A percentile compares a stretch with the other conserved stretches of the same genome.
These are phyloP conservation scores for Monilinia polystroma DNA, from an alignment of 2,329 filamentous ascomycete species.

Conservation along the genomic window DNA sequence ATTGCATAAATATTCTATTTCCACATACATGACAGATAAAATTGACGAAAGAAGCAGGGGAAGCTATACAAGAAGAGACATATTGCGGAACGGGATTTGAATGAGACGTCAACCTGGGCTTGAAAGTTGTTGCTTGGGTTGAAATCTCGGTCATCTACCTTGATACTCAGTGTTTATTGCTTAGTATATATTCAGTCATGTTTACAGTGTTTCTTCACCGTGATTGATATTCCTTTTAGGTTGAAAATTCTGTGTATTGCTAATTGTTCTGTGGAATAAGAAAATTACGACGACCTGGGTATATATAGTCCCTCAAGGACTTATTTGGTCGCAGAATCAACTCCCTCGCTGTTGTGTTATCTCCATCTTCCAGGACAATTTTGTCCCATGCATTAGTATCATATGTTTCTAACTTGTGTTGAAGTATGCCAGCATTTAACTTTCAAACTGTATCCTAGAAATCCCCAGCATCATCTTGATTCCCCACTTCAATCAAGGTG, in stretches of 20 bases:
- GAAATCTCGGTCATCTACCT: too few species aligned
- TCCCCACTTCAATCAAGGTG: constrained; percentile 3
- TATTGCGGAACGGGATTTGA: too few species aligned
- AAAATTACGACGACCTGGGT: background rate
- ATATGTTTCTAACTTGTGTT: too few species aligned
- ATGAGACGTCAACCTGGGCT: too few species aligned
- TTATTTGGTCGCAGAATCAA: background rate
- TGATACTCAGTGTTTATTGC: too few species aligned
- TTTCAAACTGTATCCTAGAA: background rate
- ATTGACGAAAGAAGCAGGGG: too few species aligned
- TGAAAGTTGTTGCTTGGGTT: too few species aligned
- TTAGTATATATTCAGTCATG: too few species aligned
- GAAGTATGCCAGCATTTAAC: constrained; percentile 9
- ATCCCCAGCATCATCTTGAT: background rate
- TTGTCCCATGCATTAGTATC: background rate
- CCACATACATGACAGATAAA: too few species aligned
- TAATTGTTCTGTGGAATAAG: background rate
- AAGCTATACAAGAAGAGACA: too few species aligned
- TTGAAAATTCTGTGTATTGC: background rate
- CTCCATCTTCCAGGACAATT: background rate
- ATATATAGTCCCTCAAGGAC: background rate
- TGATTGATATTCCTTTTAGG: background rate
- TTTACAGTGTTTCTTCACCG: background rate
- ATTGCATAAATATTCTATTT: too few species aligned
- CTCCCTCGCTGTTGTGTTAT: background rate